phyloP scores from a whole-genome alignment of 2,329 filamentous ascomycete species.

The Reticulascus tulasneorum region DNA sequence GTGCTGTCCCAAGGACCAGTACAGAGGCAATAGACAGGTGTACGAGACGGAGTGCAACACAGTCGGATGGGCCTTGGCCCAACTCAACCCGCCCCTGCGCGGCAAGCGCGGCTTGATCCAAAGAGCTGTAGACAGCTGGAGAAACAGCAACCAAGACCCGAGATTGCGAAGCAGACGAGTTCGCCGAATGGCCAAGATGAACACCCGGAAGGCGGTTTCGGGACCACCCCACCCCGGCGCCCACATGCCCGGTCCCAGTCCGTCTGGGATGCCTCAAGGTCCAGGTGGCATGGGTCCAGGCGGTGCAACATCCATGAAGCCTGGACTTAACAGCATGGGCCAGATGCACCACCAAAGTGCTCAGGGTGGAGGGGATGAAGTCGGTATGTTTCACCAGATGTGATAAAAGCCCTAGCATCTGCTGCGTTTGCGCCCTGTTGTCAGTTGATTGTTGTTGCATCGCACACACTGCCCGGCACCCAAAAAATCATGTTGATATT shows the following conservation, averaged over 20 bases:
- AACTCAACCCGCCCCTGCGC: conserved; percentile 84
- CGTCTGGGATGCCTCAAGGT: conserved; percentile 59
- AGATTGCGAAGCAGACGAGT: conserved; percentile 87
- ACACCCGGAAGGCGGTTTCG: conserved; percentile 71
- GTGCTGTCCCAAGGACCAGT: conserved; percentile 92
- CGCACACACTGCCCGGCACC: conserved; percentile 15
- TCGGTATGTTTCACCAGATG: conserved; percentile 98
- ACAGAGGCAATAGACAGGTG: conserved; percentile 89
- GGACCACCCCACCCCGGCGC: conserved; percentile 51
- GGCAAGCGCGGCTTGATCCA: conserved; percentile 96
- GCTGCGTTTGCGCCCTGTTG: conserved; percentile 29
- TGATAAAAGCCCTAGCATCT: conserved; percentile 48
- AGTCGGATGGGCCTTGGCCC: conserved; percentile 97
- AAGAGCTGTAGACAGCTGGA: conserved; percentile 95
- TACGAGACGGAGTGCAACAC: conserved; percentile 99
- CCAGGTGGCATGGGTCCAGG: conserved; percentile 60
- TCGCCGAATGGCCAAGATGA: conserved; percentile 93
- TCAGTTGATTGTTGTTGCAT: conserved; percentile 18
- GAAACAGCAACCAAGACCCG: conserved; percentile 97
- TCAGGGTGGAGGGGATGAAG: conserved; percentile 72
- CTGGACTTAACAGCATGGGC: conserved; percentile 64
- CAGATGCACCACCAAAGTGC: conserved; percentile 67
- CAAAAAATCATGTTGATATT: conserved; percentile 16
- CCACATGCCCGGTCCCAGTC: conserved; percentile 66
- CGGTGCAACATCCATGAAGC: conserved; percentile 56